Base-by-base conservation (phyloP, 1,139 yeast species). In the Geotrichum restrictum region DNA sequence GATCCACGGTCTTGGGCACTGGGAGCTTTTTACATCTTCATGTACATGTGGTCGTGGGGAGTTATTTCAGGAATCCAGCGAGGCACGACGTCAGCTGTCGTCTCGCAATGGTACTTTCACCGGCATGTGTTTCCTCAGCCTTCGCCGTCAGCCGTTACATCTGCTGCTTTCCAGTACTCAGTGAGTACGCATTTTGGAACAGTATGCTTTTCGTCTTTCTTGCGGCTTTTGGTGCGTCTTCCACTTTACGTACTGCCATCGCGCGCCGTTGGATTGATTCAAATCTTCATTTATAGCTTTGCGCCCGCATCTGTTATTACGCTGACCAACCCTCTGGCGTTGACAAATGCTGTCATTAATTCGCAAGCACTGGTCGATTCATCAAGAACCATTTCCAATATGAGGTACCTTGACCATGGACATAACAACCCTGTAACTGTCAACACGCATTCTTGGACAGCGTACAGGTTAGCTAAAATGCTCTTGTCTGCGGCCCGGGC, bases 41-140 rank as follows among this genome's bases (percentile, higher is more conserved):
- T 71, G 68, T 73, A 69, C 56, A 56, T 74, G 34, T 73, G 77
- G 77, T 69, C 76, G 1, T 71, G 74, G 71, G 72, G 72, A 1
- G 68, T 73, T 18, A 55, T 73, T 11, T 62, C 70, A 44, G 73
- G 74, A 3, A 58, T 73, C 38, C 72, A 71, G 54, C 64, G 73
- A 18, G 63, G 65, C 27, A 60, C 71, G 1, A 60, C 71, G 1
- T 60, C 74, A 1, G 68, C 69, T 4, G 61, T 71, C 1, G 72
- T 73, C 6, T 61, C 69, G 2, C 73, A 70, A 52, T 74, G 76
- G 75, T 72, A 71, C 55, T 68, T 69, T 54, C 63, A 66, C 46
- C 64, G 71, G 1, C 67, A 63, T 42, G 59, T 59, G 7, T 56
- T 55, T 27, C 65, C 66, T 3, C 61, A 50, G 46, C 59, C 65